Evolutionary conservation across 768 basidiomycete species (phyloP), one percentile per base, ranked within the genome.

Genomic region (Leucocoprinus sp.): DNA sequence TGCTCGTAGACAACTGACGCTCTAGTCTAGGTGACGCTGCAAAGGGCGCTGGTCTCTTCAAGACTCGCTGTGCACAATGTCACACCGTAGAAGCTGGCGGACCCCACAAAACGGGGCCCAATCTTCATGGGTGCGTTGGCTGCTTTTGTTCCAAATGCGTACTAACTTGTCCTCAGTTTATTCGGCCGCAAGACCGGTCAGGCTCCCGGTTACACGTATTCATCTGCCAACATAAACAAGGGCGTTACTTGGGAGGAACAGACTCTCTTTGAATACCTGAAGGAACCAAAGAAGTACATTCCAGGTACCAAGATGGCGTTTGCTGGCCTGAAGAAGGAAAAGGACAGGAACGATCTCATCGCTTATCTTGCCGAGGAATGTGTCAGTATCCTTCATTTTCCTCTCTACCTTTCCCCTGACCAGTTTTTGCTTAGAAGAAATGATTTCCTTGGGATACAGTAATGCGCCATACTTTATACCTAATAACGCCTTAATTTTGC

Each of bases 221-320:
- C 93, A 40, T 78, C 90, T 36, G 93, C 93, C 56, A 97, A 97
- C 69, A 71, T 96, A 47, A 93, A 85, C 76, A 97, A 97, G 76
- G 93, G 83, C 43, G 74, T 98, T 50, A 67, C 63, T 24, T 98
- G 95, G 93, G 68, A 73, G 27, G 84, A 90, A 66, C 41, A 82
- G 14, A 95, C 92, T n/a, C 75, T 97, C 29, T 96, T 95, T 62
- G 93, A 93, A 48, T 93, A 93, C 66, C 80, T 93, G 43, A 88
- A 92, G 69, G 92, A 96, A 75, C 93, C 93, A 50, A 97, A 97
- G 76, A 95, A 95, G 86, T 93, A 92, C 71, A 93, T 93, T 54
- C 90, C 90, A 29, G 93, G 93, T 38, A 96, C 93, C 41, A 96
- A 95, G 74, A 97, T 97, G 93, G 93, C 93, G 48, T 97, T 96